A percentile compares a stretch with the other conserved stretches of the same genome.
Conservation (phyloP, 495 filamentous ascomycete species). For the Saxophila tyrrhenica region DNA sequence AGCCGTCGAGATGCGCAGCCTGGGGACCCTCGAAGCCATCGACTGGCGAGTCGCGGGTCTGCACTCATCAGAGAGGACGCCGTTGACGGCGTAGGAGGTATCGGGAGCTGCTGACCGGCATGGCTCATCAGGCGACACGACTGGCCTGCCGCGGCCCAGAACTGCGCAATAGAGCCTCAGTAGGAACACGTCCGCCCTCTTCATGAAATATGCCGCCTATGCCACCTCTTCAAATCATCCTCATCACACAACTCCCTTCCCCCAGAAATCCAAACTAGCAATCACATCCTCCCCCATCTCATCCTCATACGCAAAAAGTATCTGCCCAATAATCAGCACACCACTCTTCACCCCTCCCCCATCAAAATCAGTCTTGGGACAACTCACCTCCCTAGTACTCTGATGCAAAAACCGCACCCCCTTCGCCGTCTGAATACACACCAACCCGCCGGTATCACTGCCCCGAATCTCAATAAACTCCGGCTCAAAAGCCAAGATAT, state of each 20-base stretch:
- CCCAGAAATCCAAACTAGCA: constrained; percentile 96
- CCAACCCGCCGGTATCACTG: constrained; percentile 78
- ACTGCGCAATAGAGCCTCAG: no score
- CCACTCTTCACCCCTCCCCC: neutral
- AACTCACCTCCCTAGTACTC: constrained; percentile 82
- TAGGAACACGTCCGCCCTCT: neutral
- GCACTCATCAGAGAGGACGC: no score
- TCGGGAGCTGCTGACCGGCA: no score
- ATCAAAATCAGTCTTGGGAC: neutral
- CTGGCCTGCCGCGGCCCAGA: no score
- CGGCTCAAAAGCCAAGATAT: constrained; percentile 96
- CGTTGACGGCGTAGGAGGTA: no score
- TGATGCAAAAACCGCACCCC: constrained; percentile 96
- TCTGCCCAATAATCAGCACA: constrained; percentile 39
- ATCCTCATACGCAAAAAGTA: constrained; percentile 94
- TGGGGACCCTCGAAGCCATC: no score
- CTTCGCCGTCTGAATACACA: constrained; percentile 88
- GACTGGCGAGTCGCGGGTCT: no score
- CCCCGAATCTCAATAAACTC: constrained; percentile 95
- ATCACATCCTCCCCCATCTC: constrained; percentile 86
- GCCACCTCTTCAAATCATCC: neutral
- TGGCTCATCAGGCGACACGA: no score
- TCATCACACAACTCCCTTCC: neutral
- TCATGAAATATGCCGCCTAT: neutral
- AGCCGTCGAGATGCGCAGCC: no score